phyloP scores from a whole-genome alignment of 2,329 filamentous ascomycete species.

The Trematosphaeria pertusa region DNA sequence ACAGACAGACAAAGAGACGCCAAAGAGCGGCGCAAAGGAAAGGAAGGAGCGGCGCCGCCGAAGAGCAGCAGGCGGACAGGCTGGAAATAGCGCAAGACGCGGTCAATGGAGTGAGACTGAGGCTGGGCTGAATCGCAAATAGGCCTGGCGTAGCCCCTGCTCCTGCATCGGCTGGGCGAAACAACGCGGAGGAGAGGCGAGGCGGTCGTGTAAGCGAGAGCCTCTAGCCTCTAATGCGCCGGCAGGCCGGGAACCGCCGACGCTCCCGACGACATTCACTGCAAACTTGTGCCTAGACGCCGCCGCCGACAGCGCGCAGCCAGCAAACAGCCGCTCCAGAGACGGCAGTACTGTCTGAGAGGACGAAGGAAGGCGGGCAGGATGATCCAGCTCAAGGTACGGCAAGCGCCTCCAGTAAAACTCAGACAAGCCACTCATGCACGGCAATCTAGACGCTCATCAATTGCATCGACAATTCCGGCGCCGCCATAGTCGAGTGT shows the following conservation, averaged over 20 bases:
- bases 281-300: slow-evolving; percentile 14
- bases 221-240: slow-evolving; percentile 2
- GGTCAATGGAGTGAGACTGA: slow-evolving; percentile 11
- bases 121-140: slow-evolving; percentile 14
- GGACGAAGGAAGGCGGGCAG: slow-evolving; percentile 16
- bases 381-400: slow-evolving; percentile 50
- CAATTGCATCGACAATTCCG: slow-evolving; percentile 99
- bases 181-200: slow-evolving; percentile 4
- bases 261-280: slow-evolving; percentile 22
- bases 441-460: slow-evolving; percentile 75
- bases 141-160: slow-evolving; percentile 14
- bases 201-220: too few relatives aligned
- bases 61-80: slow-evolving; percentile 19
- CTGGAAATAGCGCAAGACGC: slow-evolving; percentile 25
- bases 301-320: slow-evolving; percentile 11
- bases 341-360: not conserved
- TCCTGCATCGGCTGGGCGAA: slow-evolving; percentile 9
- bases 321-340: slow-evolving; percentile 13
- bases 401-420: slow-evolving; percentile 5
- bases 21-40: slow-evolving; percentile 19
- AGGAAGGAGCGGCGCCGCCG: slow-evolving; percentile 39
- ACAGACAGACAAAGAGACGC: slow-evolving; percentile 9
- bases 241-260: slow-evolving; percentile 13
- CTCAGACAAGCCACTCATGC: slow-evolving; percentile 62
- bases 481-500: slow-evolving; percentile 96